Base-by-base conservation (phyloP, 2,329 filamentous ascomycete genomes). In the Harringtonia aguacate region DNA sequence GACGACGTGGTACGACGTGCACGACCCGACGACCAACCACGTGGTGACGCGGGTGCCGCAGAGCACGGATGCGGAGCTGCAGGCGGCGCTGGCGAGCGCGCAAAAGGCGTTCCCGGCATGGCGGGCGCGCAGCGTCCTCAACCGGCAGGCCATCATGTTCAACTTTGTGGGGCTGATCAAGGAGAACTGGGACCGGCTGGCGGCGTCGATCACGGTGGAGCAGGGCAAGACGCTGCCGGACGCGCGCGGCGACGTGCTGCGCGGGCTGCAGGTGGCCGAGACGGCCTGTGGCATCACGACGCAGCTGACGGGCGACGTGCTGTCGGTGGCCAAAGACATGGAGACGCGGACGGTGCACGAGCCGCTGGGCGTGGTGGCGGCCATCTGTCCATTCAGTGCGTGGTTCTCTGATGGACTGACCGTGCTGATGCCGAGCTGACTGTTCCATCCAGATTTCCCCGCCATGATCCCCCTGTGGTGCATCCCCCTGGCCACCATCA, bases 391-490 rank as follows among this genome's bases (percentile, higher is more conserved):
- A 3, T 92, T 90, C 61, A 90, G 81, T 86, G 61, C 62, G 80
- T 66, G 36, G 15, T 17, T 3, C 12, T 30, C 10, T 8, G n/a
- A n/a, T n/a, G n/a, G n/a, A n/a, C n/a, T n/a, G n/a, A n/a, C n/a
- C n/a, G n/a, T n/a, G n/a, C n/a, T n/a, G n/a, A n/a, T n/a, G n/a
- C n/a, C n/a, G n/a, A n/a, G n/a, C n/a, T n/a, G n/a, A n/a, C n/a
- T n/a, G n/a, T n/a, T n/a, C n/a, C n/a, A n/a, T n/a, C n/a, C 20
- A 85, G 81, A 90, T 70, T 90, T 92, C 67, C 85, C 86, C 37
- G 86, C 86, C 55, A 92, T 92, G 86, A 90, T 92, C 61, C 86
- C 86, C 4, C 72, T 92, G 15, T 92, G 86, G 86, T 86, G 77
- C 48, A 88, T 92, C 49, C 86, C 86, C 37, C 84, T 90, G 54